Conservation (phyloP, 768 basidiomycete genomes). For the Butyriboletus loyo region DNA sequence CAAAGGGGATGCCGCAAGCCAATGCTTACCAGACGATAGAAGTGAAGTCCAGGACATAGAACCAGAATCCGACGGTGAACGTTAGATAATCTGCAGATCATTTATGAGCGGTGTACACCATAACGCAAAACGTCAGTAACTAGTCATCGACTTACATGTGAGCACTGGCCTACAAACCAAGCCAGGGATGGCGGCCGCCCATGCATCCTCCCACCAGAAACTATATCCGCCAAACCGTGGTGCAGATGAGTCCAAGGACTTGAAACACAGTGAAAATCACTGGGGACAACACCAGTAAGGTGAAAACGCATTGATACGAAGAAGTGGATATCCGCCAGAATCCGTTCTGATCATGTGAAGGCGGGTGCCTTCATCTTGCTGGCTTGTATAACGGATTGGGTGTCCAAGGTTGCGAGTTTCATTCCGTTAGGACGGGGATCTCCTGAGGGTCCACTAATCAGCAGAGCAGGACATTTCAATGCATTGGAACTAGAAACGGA, state of each 20-base stretch:
- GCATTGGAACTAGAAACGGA: neutral
- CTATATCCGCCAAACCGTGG: constrained; percentile 8
- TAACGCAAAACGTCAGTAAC: neutral
- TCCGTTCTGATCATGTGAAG: neutral
- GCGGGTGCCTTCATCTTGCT: neutral
- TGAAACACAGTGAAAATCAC: neutral
- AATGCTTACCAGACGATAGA: constrained; percentile 1
- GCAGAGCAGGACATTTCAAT: neutral
- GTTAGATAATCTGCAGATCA: neutral
- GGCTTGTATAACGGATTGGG: no score
- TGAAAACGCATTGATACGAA: no score
- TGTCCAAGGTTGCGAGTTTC: neutral
- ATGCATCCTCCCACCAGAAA: constrained; percentile 21
- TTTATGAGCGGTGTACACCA: neutral
- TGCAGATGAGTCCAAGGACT: constrained; percentile 6
- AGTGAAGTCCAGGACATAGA: constrained; percentile 2
- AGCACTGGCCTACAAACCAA: constrained; percentile 7
- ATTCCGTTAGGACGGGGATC: no score
- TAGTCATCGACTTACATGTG: neutral
- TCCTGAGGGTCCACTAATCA: neutral
- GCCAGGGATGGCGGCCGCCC: constrained; percentile 5
- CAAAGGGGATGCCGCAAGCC: neutral
- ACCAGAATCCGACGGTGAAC: constrained; percentile 1
- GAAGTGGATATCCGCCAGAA: neutral
- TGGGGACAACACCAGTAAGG: neutral